These are phyloP conservation scores for Chaetomium sp. DNA, from an alignment of 2,329 filamentous ascomycete genomes.

Conservation along the genomic window DNA sequence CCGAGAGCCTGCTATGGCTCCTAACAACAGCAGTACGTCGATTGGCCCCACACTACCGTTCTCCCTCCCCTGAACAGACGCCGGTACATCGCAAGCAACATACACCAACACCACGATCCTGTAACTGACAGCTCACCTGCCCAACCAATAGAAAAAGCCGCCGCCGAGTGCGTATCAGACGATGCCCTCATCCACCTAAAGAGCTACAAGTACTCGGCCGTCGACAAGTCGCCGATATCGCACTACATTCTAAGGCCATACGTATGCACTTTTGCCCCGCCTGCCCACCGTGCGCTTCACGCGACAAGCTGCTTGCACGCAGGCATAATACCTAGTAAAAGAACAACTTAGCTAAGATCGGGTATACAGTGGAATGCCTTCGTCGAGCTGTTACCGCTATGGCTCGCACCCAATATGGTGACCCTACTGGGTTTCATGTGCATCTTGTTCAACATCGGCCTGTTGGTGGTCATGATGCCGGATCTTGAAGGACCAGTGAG, in stretches of 20 bases:
- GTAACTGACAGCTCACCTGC: conserved; percentile 6
- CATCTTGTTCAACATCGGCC: conserved; percentile 74
- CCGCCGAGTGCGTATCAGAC: conserved; percentile 73
- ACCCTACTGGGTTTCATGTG: conserved; percentile 92
- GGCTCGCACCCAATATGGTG: conserved; percentile 97
- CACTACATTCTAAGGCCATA: conserved; percentile 92
- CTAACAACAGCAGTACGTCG: conserved; percentile 8
- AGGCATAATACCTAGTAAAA: not conserved
- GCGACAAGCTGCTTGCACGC: not conserved
- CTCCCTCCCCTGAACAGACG: not conserved
- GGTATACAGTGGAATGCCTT: conserved; percentile 82
- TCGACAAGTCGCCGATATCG: conserved; percentile 92
- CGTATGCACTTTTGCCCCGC: conserved; percentile 49
- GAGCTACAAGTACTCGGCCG: conserved; percentile 93
- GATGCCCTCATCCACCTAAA: conserved; percentile 87
- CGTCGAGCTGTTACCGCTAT: conserved; percentile 85
- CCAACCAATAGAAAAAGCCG: conserved; percentile 41
- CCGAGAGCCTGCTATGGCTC: conserved; percentile 3
- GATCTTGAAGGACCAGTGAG: conserved; percentile 84
- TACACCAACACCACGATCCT: not conserved
- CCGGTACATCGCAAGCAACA: not conserved
- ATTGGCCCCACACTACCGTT: conserved; percentile 2
- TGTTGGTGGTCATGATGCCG: conserved; percentile 73
- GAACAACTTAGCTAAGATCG: conserved; percentile 16
- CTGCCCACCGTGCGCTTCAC: no score